phyloP scores from a whole-genome alignment of 129 eudicot species.

The Saussurea involucrata region DNA sequence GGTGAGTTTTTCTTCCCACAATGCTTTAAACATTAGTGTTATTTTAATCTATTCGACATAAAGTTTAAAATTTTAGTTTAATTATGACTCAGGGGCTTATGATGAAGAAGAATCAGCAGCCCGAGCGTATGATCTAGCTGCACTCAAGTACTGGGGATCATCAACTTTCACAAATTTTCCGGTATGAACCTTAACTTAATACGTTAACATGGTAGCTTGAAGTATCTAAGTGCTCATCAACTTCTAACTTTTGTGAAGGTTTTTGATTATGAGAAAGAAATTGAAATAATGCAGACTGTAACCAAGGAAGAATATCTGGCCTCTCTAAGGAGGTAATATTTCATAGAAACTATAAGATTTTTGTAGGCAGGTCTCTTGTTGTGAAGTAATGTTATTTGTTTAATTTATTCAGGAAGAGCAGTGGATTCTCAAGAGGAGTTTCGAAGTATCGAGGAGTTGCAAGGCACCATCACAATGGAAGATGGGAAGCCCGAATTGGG shows the following conservation, averaged over 20 bases:
- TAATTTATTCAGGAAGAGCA: constrained; percentile 53
- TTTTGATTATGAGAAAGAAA: constrained; percentile 63
- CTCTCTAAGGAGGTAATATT: constrained; percentile 62
- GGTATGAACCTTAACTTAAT: constrained; percentile 30
- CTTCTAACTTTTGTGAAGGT: constrained; percentile 40
- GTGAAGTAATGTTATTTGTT: not conserved
- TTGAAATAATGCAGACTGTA: constrained; percentile 67
- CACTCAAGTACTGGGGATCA: constrained; percentile 81
- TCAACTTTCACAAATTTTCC: constrained; percentile 74
- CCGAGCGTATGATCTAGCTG: constrained; percentile 86
- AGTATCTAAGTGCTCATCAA: constrained; percentile 24
- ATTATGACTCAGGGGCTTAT: constrained; percentile 56
- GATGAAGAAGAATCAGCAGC: constrained; percentile 96
- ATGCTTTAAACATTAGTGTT: not conserved
- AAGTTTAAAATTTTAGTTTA: not conserved
- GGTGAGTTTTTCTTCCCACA: constrained; percentile 48
- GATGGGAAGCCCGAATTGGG: constrained; percentile 96
- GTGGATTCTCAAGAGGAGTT: constrained; percentile 88
- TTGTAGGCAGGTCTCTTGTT: not conserved
- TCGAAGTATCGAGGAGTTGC: constrained; percentile 89
- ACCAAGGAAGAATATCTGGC: constrained; percentile 87
- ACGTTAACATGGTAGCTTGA: not conserved
- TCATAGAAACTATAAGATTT: not conserved
- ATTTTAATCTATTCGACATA: not conserved
- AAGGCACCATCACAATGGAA: constrained; percentile 85